Base-by-base conservation (phyloP, 371 early-diverging fungal genomes). In the Globomyces sp. region DNA sequence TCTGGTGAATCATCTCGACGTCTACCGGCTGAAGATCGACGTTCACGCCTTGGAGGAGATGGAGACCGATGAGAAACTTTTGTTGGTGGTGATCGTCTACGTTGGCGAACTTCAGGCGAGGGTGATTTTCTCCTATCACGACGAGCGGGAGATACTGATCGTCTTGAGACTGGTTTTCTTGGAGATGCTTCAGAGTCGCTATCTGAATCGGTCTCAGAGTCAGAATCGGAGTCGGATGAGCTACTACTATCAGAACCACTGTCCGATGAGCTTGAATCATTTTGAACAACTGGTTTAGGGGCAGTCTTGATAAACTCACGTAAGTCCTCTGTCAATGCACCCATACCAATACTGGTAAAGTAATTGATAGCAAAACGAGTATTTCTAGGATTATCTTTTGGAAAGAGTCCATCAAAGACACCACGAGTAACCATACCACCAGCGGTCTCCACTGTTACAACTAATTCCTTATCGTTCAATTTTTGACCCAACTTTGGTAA, bases 341-440 rank as follows among this genome's bases (percentile, higher is more conserved):
- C 97, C 44, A 98, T 77, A 13, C 92, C 93, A 73, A 98, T 96
- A 71, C 89, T 89, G 0, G 96, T 97, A 77, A 92, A 98, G 74
- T 93, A 98, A 70, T 98, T 98, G 86, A 98, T 96, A 44, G 97
- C 94, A 74, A 97, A 98, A 39, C 97, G 90, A 1, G 91, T 92
- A 68, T 92, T 84, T 66, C 88, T 85, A 46, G 94, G 91, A 67
- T 89, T 89, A 67, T 92, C 92, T 59, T 83, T 90, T 43, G 96
- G 98, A 73, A 98, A 98, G 77, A 98, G 76, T 40, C 95, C 96
- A 5, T 81, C 79, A 66, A 90, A 86, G 13, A 84, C 88, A 11
- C 82, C 78, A 10, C 80, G 73, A 4, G 65, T 66, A 8, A 70
- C 65, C 10, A 49, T 39, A 0, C 76, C 78, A 8, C 40, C 58